These are phyloP conservation scores for Orbilia oligospora DNA, from an alignment of 2,329 filamentous ascomycete species.

Conservation along the genomic window DNA sequence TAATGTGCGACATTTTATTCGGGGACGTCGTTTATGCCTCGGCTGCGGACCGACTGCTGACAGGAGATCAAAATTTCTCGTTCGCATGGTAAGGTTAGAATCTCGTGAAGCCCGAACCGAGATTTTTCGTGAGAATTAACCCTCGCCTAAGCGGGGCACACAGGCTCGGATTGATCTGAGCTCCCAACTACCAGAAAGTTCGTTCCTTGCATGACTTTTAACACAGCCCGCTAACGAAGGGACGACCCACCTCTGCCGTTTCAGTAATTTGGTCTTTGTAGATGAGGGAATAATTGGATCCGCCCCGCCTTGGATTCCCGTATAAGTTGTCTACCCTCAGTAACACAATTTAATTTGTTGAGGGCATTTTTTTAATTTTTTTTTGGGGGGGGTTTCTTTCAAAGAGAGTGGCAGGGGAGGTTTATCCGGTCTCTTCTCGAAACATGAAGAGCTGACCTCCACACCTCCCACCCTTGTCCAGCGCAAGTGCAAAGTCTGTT, in stretches of 20 bases:
- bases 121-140: slow-evolving; percentile 37
- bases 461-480: slow-evolving; percentile 52
- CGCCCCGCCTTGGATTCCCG: slow-evolving; percentile 50
- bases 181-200: slow-evolving; percentile 49
- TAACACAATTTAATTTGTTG: slow-evolving; percentile 52
- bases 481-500: slow-evolving; percentile 53
- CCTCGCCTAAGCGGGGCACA: slow-evolving; percentile 58
- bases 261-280: slow-evolving; percentile 38
- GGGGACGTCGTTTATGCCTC: slow-evolving; percentile 37
- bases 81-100: slow-evolving; percentile 44
- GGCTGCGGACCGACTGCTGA: slow-evolving; percentile 30
- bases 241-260: slow-evolving; percentile 59
- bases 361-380: slow-evolving; percentile 60
- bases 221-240: slow-evolving; percentile 53
- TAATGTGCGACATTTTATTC: slow-evolving; percentile 46
- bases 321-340: slow-evolving; percentile 52
- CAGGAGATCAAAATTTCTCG: slow-evolving; percentile 36
- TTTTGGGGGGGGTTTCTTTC: slow-evolving; percentile 40
- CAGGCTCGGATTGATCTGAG: slow-evolving; percentile 47
- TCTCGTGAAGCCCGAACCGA: slow-evolving; percentile 47
- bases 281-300: slow-evolving; percentile 61
- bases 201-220: slow-evolving; percentile 59
- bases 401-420: slow-evolving; percentile 52
- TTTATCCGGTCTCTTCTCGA: slow-evolving; percentile 62
- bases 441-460: slow-evolving; percentile 61